These are phyloP conservation scores for Yamadazyma spencermartinsiae DNA, from an alignment of 1,139 yeast genomes.

Conservation along the genomic window DNA sequence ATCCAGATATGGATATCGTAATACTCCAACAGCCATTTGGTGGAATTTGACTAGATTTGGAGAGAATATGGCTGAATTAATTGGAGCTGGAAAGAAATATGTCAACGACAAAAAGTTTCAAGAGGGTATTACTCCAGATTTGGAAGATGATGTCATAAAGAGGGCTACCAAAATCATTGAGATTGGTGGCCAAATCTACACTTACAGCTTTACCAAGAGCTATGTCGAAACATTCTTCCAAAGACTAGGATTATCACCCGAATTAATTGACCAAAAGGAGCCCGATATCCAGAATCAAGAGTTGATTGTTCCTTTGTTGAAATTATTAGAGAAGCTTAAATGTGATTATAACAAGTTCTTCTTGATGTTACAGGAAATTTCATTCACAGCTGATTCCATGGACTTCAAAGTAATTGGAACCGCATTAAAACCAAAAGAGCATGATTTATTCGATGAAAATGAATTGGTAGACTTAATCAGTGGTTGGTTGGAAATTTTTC, in stretches of 20 bases:
- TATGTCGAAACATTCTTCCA: slow-evolving; percentile 62
- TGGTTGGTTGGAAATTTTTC: slow-evolving; percentile 43
- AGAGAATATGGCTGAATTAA: slow-evolving; percentile 76
- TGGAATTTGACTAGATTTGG: slow-evolving; percentile 90
- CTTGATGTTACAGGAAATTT: slow-evolving; percentile 53
- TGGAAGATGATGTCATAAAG: slow-evolving; percentile 52
- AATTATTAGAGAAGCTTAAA: slow-evolving; percentile 58
- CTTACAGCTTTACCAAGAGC: slow-evolving; percentile 56
- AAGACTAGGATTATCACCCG: slow-evolving; percentile 63
- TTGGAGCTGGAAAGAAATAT: slow-evolving; percentile 62
- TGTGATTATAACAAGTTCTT: slow-evolving; percentile 84
- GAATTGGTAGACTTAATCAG: slow-evolving; percentile 32
- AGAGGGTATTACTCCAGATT: slow-evolving; percentile 42
- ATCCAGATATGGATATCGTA: slow-evolving; percentile 71
- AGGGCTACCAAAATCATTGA: slow-evolving; percentile 70
- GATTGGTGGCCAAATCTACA: slow-evolving; percentile 65
- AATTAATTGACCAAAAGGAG: slow-evolving; percentile 35
- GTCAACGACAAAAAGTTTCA: slow-evolving; percentile 42
- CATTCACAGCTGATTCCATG: slow-evolving; percentile 16
- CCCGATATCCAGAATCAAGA: slow-evolving; percentile 42
- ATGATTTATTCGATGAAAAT: slow-evolving; percentile 27
- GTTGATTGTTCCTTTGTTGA: slow-evolving; percentile 61
- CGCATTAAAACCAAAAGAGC: slow-evolving; percentile 18
- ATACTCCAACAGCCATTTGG: slow-evolving; percentile 87
- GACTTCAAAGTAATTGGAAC: slow-evolving; percentile 8